These are phyloP conservation scores for Rhizophora mangle DNA, from an alignment of 345 rosid species.

Conservation along the genomic window DNA sequence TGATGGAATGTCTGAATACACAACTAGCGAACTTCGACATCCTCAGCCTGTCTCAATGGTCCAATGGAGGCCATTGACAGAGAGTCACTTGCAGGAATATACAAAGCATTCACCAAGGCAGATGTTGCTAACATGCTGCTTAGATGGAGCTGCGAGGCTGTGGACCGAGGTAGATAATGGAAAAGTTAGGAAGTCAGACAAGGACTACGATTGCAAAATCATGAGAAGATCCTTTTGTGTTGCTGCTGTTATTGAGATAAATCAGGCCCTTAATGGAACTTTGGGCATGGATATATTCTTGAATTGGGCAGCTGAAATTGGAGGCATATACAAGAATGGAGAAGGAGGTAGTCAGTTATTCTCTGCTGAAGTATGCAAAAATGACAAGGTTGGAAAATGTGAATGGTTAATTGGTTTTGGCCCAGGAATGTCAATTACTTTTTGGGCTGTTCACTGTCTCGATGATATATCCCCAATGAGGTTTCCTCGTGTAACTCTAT, in stretches of 20 bases:
- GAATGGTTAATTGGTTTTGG: conserved; percentile 92
- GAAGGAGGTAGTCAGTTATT: conserved; percentile 42
- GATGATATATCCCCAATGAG: conserved; percentile 76
- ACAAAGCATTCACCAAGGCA: conserved; percentile 38
- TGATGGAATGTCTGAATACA: conserved; percentile 45
- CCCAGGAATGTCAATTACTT: conserved; percentile 56
- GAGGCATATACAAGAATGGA: conserved; percentile 42
- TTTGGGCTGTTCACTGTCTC: conserved; percentile 91
- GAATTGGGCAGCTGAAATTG: conserved; percentile 62
- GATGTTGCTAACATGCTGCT: conserved; percentile 73
- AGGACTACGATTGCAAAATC: conserved; percentile 47
- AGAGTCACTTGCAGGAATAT: conserved; percentile 34
- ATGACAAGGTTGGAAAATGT: conserved; percentile 50
- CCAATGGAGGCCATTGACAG: conserved; percentile 73
- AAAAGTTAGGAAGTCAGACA: conserved; percentile 47
- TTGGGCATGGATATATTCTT: conserved; percentile 53
- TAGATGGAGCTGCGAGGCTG: conserved; percentile 84
- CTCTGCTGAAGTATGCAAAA: conserved; percentile 33
- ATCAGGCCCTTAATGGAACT: conserved; percentile 50
- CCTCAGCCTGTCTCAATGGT: conserved; percentile 72
- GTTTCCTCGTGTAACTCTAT: conserved; percentile 65
- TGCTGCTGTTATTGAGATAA: conserved; percentile 74
- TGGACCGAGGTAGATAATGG: conserved; percentile 77
- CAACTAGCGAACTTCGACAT: conserved; percentile 50
- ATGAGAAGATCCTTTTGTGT: conserved; percentile 46